phyloP scores from a whole-genome alignment of 345 rosid genomes.

The Corchorus capsularis region DNA sequence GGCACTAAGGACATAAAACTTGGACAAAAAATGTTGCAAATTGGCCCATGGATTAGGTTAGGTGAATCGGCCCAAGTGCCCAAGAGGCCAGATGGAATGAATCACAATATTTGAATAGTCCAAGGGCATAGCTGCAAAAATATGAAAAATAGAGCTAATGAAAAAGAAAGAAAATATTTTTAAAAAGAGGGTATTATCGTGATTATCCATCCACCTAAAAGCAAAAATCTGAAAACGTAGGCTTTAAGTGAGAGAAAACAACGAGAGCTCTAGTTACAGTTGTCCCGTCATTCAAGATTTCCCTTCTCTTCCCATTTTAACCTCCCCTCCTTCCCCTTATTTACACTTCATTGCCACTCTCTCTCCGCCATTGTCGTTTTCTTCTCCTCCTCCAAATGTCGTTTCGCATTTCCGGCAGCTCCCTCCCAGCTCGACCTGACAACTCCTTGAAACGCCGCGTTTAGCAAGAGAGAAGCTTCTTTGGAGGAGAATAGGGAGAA shows the following conservation, averaged over 20 bases:
- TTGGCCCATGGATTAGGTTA: background rate
- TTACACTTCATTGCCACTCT: constrained; percentile 40
- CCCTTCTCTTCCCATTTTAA: constrained; percentile 24
- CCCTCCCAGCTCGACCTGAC: constrained; percentile 35
- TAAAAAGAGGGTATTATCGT: constrained; percentile 31
- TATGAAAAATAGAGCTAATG: background rate
- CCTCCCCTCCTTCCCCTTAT: constrained; percentile 15
- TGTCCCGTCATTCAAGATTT: constrained; percentile 30
- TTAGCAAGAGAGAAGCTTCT: background rate
- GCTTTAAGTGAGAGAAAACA: constrained; percentile 36
- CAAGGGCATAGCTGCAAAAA: background rate
- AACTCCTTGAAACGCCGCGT: constrained; percentile 22
- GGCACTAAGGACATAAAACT: too few relatives aligned
- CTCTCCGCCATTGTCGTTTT: constrained; percentile 26
- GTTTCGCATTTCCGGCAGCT: constrained; percentile 27
- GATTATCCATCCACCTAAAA: constrained; percentile 27
- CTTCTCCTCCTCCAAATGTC: constrained; percentile 25
- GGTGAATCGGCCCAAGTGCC: background rate
- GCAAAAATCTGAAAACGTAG: constrained; percentile 34
- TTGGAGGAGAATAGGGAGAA: background rate
- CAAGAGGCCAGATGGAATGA: background rate
- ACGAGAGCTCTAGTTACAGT: constrained; percentile 12
- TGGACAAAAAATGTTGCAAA: background rate
- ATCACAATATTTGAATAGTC: background rate
- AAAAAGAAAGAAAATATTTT: background rate